phyloP scores from a whole-genome alignment of 2,329 filamentous ascomycete genomes.

The Exophiala lecanii-corni region DNA sequence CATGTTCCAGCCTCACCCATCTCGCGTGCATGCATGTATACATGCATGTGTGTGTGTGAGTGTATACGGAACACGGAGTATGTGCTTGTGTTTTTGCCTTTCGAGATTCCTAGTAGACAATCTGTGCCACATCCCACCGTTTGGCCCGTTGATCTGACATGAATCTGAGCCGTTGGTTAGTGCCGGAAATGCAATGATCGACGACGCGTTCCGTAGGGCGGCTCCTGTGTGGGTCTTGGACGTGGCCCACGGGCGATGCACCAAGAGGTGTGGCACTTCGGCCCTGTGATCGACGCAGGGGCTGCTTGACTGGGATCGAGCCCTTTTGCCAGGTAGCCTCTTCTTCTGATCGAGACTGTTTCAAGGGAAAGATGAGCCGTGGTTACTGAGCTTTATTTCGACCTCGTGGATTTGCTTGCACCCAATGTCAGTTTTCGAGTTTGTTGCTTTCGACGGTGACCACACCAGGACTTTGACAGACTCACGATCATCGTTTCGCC shows the following conservation, averaged over 20 bases:
- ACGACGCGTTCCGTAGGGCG: too few species aligned
- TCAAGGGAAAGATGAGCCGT: too few species aligned
- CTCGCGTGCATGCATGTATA: slow-evolving; percentile 1
- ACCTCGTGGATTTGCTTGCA: not conserved
- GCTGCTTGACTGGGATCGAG: too few species aligned
- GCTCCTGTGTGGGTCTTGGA: too few species aligned
- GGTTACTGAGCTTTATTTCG: slow-evolving; percentile 1
- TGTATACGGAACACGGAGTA: not conserved
- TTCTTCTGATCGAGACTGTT: too few species aligned
- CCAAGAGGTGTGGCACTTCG: not conserved
- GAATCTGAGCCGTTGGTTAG: not conserved
- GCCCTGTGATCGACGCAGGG: not conserved
- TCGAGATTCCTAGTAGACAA: not conserved
- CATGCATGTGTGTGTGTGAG: not conserved
- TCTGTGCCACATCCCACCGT: not conserved
- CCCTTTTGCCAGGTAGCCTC: too few species aligned
- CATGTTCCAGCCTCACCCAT: not conserved
- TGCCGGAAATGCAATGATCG: too few species aligned
- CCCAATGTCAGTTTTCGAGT: not conserved
- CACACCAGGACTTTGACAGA: not conserved
- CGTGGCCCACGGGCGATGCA: not conserved
- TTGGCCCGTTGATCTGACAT: not conserved
- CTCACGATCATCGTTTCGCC: not conserved
- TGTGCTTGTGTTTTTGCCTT: not conserved
- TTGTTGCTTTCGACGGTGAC: not conserved